Conservation (phyloP, 371 early-diverging fungal species). For the Mortierella sp. region DNA sequence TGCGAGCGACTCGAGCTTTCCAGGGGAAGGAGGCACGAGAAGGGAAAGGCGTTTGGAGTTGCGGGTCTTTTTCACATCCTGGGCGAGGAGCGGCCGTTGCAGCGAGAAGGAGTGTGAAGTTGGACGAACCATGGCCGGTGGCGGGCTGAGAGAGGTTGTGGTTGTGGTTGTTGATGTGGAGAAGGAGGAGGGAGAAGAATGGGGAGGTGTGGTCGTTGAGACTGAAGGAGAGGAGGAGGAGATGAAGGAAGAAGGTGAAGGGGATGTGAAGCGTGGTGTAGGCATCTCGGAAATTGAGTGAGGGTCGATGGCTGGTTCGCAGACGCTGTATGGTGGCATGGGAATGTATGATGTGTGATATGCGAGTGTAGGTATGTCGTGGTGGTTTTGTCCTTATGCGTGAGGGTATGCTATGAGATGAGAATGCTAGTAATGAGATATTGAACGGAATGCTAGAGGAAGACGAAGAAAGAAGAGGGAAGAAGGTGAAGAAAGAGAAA, state of each 20-base stretch:
- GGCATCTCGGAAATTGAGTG: slow-evolving; percentile 8
- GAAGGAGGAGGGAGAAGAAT: slow-evolving; percentile 7
- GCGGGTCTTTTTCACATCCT: slow-evolving; percentile 44
- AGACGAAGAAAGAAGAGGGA: slow-evolving; percentile 3
- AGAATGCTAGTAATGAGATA: slow-evolving; percentile 19
- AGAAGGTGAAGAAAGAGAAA: slow-evolving; percentile 10
- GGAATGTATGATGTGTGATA: not conserved
- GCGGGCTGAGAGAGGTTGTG: slow-evolving; percentile 19
- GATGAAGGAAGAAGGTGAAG: slow-evolving; percentile 28
- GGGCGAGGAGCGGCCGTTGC: slow-evolving; percentile 28
- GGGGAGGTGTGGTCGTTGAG: slow-evolving; percentile 18
- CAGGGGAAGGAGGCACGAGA: slow-evolving; percentile 52
- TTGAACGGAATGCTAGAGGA: slow-evolving; percentile 55
- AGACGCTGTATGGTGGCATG: slow-evolving; percentile 23
- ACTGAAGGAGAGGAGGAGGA: slow-evolving; percentile 5
- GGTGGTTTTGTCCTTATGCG: not conserved
- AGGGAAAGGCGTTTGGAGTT: slow-evolving; percentile 58
- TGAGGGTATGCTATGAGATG: not conserved
- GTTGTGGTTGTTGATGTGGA: slow-evolving; percentile 20
- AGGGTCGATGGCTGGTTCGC: not conserved
- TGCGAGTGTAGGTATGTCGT: not conserved
- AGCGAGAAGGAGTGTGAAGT: slow-evolving; percentile 47
- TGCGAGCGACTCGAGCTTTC: slow-evolving; percentile 34
- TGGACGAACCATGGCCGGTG: slow-evolving; percentile 33
- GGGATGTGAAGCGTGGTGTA: slow-evolving; percentile 7